A percentile compares a stretch with the other conserved stretches of the same genome.
These are phyloP conservation scores for Blastomyces parvus DNA, from an alignment of 2,329 filamentous ascomycete genomes.

Conservation along the genomic window DNA sequence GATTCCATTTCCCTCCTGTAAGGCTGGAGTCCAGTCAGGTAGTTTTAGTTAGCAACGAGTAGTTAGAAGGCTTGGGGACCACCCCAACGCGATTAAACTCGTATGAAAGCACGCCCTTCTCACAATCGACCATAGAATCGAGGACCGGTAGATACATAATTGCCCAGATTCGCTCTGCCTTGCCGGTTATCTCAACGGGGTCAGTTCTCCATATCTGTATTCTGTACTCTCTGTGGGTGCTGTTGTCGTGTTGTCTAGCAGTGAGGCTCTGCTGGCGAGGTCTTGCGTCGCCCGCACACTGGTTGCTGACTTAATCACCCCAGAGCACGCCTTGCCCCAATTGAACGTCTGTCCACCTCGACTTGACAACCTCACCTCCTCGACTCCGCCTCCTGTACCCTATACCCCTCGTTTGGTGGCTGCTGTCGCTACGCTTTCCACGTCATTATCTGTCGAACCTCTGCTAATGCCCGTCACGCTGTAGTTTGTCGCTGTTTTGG, in stretches of 20 bases:
- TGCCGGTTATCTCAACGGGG: background rate
- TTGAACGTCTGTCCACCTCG: background rate
- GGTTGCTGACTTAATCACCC: background rate
- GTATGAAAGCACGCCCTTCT: background rate
- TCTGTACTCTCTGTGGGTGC: background rate
- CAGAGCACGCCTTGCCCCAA: background rate
- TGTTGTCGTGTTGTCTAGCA: background rate
- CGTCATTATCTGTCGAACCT: background rate
- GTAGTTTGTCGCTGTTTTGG: background rate
- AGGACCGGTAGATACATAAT: background rate
- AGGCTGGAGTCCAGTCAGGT: background rate
- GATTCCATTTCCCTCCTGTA: background rate
- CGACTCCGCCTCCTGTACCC: background rate
- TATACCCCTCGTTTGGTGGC: background rate
- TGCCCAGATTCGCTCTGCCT: background rate
- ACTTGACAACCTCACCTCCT: background rate
- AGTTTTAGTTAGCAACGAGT: background rate
- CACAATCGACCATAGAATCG: background rate
- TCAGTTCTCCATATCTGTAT: background rate
- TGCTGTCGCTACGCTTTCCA: background rate
- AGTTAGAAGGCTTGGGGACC: too few species aligned
- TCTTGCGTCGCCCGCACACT: background rate
- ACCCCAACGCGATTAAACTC: too few species aligned
- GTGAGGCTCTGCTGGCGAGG: conserved; percentile 1
- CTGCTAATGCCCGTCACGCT: background rate